Percentiles rank a stretch among this genome's conserved stretches.
Conservation (phyloP, 2,329 filamentous ascomycete species). For the Neofusicoccum sp. region DNA sequence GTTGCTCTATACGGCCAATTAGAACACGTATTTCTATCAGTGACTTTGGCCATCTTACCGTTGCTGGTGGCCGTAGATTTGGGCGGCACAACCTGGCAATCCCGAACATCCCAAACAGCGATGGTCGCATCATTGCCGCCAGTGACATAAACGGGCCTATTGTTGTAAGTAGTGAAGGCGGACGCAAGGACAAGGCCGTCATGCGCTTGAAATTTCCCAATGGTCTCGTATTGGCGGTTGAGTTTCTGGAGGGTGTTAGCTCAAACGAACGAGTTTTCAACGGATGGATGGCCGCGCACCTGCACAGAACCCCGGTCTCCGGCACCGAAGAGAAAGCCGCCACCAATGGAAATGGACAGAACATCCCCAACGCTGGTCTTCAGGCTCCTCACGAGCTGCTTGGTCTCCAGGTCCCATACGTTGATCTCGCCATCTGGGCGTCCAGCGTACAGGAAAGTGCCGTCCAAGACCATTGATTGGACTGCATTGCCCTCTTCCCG, state of each 20-base stretch:
- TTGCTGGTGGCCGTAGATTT: slow-evolving; percentile 55
- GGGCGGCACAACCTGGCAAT: slow-evolving; percentile 49
- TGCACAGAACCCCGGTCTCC: slow-evolving; percentile 78
- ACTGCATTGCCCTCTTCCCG: slow-evolving; percentile 59
- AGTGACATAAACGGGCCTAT: slow-evolving; percentile 83
- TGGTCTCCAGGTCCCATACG: slow-evolving; percentile 94
- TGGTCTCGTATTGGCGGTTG: slow-evolving; percentile 79
- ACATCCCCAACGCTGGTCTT: slow-evolving; percentile 78
- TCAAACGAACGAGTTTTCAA: slow-evolving; percentile 22
- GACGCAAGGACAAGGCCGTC: slow-evolving; percentile 85
- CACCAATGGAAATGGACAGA: slow-evolving; percentile 80
- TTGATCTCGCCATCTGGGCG: slow-evolving; percentile 85
- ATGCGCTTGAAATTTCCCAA: slow-evolving; percentile 78
- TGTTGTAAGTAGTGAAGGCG: slow-evolving; percentile 66
- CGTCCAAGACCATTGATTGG: slow-evolving; percentile 80
- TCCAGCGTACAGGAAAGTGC: slow-evolving; percentile 88
- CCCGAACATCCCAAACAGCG: slow-evolving; percentile 78
- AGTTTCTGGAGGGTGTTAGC: slow-evolving; percentile 52
- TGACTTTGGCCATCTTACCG: slow-evolving; percentile 38
- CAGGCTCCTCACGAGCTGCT: slow-evolving; percentile 83
- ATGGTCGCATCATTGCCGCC: slow-evolving; percentile 90
- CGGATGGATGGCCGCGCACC: not conserved
- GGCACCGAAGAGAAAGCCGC: slow-evolving; percentile 81
- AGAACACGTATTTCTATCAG: slow-evolving; percentile 21
- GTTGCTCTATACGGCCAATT: slow-evolving; percentile 50